Evolutionary conservation across 129 eudicot genomes (phyloP).

Genomic region (Deinandra increscens): DNA sequence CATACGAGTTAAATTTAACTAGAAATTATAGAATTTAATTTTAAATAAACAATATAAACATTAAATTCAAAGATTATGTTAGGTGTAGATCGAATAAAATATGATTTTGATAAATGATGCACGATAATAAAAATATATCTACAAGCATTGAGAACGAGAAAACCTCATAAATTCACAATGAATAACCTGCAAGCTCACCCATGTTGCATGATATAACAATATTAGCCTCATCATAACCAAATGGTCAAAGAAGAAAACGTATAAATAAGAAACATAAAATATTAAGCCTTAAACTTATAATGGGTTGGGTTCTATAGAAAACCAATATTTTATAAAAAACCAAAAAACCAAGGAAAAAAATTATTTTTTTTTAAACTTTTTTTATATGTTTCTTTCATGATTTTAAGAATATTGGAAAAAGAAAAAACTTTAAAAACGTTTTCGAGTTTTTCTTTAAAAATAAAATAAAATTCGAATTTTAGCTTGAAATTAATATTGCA

Average conservation of each 20-base stretch:
- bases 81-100: neutral
- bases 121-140: slow-evolving; percentile 15
- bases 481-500: too few species aligned
- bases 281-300: too few species aligned
- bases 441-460: too few species aligned
- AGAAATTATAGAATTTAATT: neutral
- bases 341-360: too few species aligned
- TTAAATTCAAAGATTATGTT: neutral
- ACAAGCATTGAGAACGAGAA: slow-evolving; percentile 31
- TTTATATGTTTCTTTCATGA: too few species aligned
- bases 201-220: slow-evolving; percentile 29
- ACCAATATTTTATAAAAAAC: too few species aligned
- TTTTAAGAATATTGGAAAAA: too few species aligned
- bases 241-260: neutral
- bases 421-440: too few species aligned
- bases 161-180: slow-evolving; percentile 40
- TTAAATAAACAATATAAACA: neutral
- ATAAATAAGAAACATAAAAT: too few species aligned
- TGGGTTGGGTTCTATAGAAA: too few species aligned
- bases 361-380: too few species aligned
- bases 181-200: slow-evolving; percentile 39
- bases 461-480: too few species aligned
- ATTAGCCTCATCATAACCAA: neutral
- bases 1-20: neutral
- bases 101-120: neutral